phyloP scores from a whole-genome alignment of 805 yeast genomes.

The Starmerella vitae region DNA sequence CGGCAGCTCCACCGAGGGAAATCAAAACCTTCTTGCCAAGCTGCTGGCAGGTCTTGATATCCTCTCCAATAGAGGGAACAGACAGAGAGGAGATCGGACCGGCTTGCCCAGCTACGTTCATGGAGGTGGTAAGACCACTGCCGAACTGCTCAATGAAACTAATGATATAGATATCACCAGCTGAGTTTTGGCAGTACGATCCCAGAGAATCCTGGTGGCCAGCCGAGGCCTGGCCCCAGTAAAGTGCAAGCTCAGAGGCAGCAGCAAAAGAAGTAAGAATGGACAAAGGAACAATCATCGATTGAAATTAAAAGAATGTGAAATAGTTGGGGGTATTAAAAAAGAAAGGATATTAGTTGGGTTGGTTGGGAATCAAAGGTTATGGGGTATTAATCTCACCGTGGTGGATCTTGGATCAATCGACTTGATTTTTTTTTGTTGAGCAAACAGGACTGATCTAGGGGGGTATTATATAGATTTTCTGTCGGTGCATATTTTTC shows the following conservation, averaged over 20 bases:
- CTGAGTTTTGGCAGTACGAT: constrained; percentile 51
- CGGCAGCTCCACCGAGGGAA: constrained; percentile 65
- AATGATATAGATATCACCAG: constrained; percentile 48
- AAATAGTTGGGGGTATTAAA: background rate
- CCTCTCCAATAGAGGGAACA: constrained; percentile 34
- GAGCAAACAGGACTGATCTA: too few species aligned
- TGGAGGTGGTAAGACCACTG: constrained; percentile 24
- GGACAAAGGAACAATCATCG: constrained; percentile 4
- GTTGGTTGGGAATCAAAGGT: constrained; percentile 5
- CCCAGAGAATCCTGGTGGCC: constrained; percentile 39
- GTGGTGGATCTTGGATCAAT: too few species aligned
- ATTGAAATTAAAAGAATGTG: background rate
- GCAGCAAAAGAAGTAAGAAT: constrained; percentile 21
- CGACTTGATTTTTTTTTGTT: too few species aligned
- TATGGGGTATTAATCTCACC: background rate
- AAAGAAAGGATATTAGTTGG: background rate
- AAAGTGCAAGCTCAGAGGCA: constrained; percentile 53
- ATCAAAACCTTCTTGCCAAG: constrained; percentile 66
- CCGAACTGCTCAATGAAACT: constrained; percentile 61
- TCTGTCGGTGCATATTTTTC: too few species aligned
- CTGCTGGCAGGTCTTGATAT: constrained; percentile 61
- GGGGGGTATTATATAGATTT: too few species aligned
- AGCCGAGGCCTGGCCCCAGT: constrained; percentile 85
- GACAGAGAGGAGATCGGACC: constrained; percentile 1
- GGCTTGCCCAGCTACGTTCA: constrained; percentile 44